Percentiles rank a stretch among this genome's conserved stretches.
phyloP scores from a whole-genome alignment of 805 yeast genomes.

The Naumovozyma castellii region DNA sequence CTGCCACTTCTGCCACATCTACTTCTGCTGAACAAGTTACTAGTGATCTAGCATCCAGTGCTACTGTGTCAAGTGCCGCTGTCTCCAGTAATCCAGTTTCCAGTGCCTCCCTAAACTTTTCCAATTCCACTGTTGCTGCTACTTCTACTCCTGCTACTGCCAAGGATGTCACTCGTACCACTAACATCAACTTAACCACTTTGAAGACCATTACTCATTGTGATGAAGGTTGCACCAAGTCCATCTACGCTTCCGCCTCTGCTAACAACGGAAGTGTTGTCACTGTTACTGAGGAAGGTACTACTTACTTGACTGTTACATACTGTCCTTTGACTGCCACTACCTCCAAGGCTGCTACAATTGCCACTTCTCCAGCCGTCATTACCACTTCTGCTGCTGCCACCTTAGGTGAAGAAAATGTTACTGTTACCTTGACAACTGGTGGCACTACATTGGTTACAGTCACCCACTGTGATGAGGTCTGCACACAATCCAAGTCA shows the following conservation, averaged over 20 bases:
- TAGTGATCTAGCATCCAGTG: too few relatives aligned
- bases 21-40: neutral
- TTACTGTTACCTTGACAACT: neutral
- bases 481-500: constrained; percentile 7
- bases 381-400: constrained; percentile 6
- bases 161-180: neutral
- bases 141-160: neutral
- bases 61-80: too few relatives aligned
- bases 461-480: constrained; percentile 10
- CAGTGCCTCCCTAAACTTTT: neutral
- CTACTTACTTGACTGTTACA: neutral
- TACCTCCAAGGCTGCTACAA: neutral
- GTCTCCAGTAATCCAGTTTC: neutral
- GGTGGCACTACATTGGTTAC: constrained; percentile 1
- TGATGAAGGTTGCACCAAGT: constrained; percentile 9
- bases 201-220: constrained; percentile 6
- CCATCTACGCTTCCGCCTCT: neutral
- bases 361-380: constrained; percentile 1
- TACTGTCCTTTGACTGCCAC: neutral
- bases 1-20: neutral
- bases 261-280: constrained; percentile 2
- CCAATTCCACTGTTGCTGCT: neutral
- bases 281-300: constrained; percentile 1
- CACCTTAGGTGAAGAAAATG: neutral
- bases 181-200: neutral